Base-by-base conservation (phyloP, 2,329 filamentous ascomycete species). In the Paecilomyces dactylethromorphus region DNA sequence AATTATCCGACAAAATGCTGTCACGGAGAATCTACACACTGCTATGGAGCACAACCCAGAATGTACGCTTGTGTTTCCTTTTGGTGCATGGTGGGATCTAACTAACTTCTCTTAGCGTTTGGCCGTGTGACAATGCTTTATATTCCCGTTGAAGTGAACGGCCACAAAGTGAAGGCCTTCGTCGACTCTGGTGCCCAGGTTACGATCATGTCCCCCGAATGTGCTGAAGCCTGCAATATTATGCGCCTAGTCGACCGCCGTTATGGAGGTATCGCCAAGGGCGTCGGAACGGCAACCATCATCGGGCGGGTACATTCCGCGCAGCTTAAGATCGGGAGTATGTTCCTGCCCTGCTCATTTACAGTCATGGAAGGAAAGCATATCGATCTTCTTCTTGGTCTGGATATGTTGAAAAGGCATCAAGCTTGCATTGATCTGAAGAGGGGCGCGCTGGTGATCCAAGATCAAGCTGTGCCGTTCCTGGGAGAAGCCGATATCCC, bases 361-460 rank as follows among this genome's bases (percentile, higher is more conserved):
- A 99, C 94, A 2, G 94, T 99, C 70, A 99, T 99, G 94, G 94
- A 99, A 78, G 94, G 94, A 64, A 99, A 97, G 76, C 87, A 91
- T 56, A 94, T 99, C 24, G 94, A 97, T 72, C 81, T 99, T 18
- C 83, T 99, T 1, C 84, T 99, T 12, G 94, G 94, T 3, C 79
- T 99, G 50, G 94, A 99, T 74, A 99, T 99, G 91, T 82, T 99
- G 62, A 97, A 96, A 78, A 86, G 94, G 45, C 92, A 97, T 75
- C 93, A 96, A 75, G 94, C 93, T 35, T 89, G 84, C 66, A 93
- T 99, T 68, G 94, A 99, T 72, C 82, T 99, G 12, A 84, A 86
- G 63, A 88, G 88, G 69, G 91, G 94, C 68, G 90, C 87, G 63
- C 84, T 99, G 18, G 84, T 95, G 62, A 96, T 99, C 65, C 90